Percentiles rank a stretch among this genome's conserved stretches.
These are phyloP conservation scores for Cyclostephanos tholiformis DNA, from an alignment of 108 stramenopile species.

Conservation along the genomic window DNA sequence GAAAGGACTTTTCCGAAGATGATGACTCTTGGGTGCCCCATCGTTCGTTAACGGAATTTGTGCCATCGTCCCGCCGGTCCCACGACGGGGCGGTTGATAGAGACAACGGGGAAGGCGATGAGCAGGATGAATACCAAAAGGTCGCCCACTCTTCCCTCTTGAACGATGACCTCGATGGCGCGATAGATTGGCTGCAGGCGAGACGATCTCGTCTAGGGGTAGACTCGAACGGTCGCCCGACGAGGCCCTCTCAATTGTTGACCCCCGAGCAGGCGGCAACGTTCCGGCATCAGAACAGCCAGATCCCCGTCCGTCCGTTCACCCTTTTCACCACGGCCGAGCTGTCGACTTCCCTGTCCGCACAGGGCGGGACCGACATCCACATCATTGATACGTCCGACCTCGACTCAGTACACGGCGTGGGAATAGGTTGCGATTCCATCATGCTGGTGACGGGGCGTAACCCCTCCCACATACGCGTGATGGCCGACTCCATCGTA, in stretches of 20 bases:
- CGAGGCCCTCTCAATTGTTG: constrained; percentile 32
- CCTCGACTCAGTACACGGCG: constrained; percentile 48
- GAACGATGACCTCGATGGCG: constrained; percentile 22
- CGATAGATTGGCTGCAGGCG: constrained; percentile 74
- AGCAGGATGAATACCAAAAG: neutral
- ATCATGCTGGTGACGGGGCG: constrained; percentile 57
- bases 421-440: constrained; percentile 29
- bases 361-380: constrained; percentile 63
- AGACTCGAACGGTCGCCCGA: neutral
- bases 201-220: constrained; percentile 54
- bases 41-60: constrained; percentile 22
- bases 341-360: constrained; percentile 55
- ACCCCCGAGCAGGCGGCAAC: constrained; percentile 42
- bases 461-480: constrained; percentile 52
- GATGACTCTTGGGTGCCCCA: constrained; percentile 29
- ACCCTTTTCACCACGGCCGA: constrained; percentile 69
- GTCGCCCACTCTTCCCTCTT: neutral
- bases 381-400: constrained; percentile 42
- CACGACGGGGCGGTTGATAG: neutral
- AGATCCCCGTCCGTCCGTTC: constrained; percentile 58
- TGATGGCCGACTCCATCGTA: constrained; percentile 66
- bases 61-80: constrained; percentile 23
- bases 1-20: constrained; percentile 47
- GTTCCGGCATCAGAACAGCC: constrained; percentile 38
- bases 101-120: neutral